Conservation (phyloP, 371 early-diverging fungal genomes). For the Lichtheimia hyalospora region DNA sequence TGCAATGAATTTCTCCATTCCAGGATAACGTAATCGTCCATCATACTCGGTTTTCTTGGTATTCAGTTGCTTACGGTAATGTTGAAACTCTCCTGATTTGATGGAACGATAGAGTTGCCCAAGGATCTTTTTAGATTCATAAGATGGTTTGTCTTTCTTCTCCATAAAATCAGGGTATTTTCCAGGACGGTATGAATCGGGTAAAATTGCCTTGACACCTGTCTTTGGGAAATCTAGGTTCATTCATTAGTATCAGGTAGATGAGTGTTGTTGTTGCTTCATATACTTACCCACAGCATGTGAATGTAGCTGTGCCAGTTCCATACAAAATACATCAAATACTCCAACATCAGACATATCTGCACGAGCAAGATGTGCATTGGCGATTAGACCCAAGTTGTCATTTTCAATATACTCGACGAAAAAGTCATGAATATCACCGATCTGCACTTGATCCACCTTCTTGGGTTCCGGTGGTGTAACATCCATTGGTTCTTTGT, state of each 20-base stretch:
- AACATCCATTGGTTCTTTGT: slow-evolving; percentile 10
- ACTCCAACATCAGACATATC: slow-evolving; percentile 47
- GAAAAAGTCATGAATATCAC: slow-evolving; percentile 59
- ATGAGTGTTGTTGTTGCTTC: too few species aligned
- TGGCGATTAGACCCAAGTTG: slow-evolving; percentile 66
- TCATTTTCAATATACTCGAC: slow-evolving; percentile 59
- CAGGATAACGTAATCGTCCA: slow-evolving; percentile 40
- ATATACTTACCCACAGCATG: slow-evolving; percentile 66
- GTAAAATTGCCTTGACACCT: slow-evolving; percentile 52
- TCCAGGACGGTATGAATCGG: too few species aligned
- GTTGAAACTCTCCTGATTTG: slow-evolving; percentile 10
- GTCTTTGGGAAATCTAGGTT: slow-evolving; percentile 67
- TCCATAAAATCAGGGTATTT: slow-evolving; percentile 29
- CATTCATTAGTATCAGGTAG: not conserved
- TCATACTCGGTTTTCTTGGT: slow-evolving; percentile 27
- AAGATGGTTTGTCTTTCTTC: slow-evolving; percentile 40
- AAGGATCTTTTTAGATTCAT: slow-evolving; percentile 49
- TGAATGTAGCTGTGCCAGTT: slow-evolving; percentile 58
- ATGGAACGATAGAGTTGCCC: slow-evolving; percentile 55
- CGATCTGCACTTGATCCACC: slow-evolving; percentile 32
- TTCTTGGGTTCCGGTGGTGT: slow-evolving; percentile 24
- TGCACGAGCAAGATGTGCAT: slow-evolving; percentile 58
- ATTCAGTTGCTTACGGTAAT: not conserved
- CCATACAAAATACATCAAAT: slow-evolving; percentile 31
- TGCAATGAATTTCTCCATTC: slow-evolving; percentile 51